These are phyloP conservation scores for Pichia sp. DNA, from an alignment of 1,139 yeast genomes.

Conservation along the genomic window DNA sequence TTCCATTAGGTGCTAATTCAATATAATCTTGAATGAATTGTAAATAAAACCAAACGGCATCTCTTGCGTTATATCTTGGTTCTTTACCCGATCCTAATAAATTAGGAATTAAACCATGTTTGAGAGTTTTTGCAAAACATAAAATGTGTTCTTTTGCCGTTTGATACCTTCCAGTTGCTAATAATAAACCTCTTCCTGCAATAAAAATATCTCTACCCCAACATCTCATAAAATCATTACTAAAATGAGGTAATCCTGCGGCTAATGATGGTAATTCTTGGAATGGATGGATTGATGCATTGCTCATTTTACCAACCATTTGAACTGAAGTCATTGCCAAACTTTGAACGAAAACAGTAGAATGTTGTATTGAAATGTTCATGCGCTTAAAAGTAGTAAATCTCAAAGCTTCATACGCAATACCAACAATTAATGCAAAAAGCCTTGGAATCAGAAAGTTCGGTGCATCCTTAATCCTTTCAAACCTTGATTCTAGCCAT, in stretches of 20 bases:
- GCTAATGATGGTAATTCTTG: constrained; percentile 70
- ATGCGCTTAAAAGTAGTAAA: constrained; percentile 56
- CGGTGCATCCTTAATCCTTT: constrained; percentile 63
- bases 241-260: constrained; percentile 94
- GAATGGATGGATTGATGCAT: constrained; percentile 69
- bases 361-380: constrained; percentile 45
- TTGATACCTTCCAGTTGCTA: constrained; percentile 70
- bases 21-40: constrained; percentile 85
- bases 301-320: constrained; percentile 71
- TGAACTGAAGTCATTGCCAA: constrained; percentile 80
- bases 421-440: constrained; percentile 72
- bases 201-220: constrained; percentile 98
- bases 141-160: constrained; percentile 79
- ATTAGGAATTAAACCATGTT: constrained; percentile 93
- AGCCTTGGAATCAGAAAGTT: constrained; percentile 79
- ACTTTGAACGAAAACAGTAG: constrained; percentile 71
- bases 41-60: constrained; percentile 92
- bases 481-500: constrained; percentile 67
- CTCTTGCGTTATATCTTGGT: constrained; percentile 93
- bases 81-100: constrained; percentile 86
- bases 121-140: constrained; percentile 84
- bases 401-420: constrained; percentile 77
- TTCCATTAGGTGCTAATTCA: constrained; percentile 61
- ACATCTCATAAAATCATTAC: constrained; percentile 86
- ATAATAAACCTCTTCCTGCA: constrained; percentile 71